Evolutionary conservation across 140 eudicot genomes (phyloP).

Genomic region (Flaveria floridana): DNA sequence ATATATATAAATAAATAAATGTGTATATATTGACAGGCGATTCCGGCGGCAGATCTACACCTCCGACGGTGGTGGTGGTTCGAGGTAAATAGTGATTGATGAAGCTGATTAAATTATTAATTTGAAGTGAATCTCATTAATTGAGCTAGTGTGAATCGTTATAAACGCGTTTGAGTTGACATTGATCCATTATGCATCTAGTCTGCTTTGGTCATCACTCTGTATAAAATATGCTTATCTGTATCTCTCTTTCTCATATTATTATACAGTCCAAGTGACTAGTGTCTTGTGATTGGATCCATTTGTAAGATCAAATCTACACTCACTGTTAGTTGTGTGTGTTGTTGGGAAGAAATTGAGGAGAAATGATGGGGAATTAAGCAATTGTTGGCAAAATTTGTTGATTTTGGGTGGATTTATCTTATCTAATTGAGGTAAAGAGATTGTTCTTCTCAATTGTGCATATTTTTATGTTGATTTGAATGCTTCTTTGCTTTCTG

Average conservation of each 20-base stretch:
- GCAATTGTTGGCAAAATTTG: constrained; percentile 14
- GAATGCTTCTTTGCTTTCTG: not conserved
- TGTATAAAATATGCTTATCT: constrained; percentile 25
- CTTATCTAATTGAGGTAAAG: constrained; percentile 27
- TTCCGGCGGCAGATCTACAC: constrained; percentile 34
- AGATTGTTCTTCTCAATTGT: not conserved
- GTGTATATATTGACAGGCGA: constrained; percentile 22
- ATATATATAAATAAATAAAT: constrained; percentile 2
- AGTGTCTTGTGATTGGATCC: constrained; percentile 29
- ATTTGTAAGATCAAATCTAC: constrained; percentile 24
- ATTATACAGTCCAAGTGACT: constrained; percentile 3
- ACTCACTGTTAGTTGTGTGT: not conserved
- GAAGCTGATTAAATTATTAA: constrained; percentile 6
- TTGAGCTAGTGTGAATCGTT: constrained; percentile 25
- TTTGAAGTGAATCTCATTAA: constrained; percentile 27
- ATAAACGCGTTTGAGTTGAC: constrained; percentile 33
- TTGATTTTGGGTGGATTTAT: constrained; percentile 22
- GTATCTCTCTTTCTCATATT: constrained; percentile 30
- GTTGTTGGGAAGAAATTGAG: not conserved
- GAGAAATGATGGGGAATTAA: constrained; percentile 14
- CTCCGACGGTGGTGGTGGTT: constrained; percentile 26
- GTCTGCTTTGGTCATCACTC: constrained; percentile 21
- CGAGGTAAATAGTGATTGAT: constrained; percentile 24
- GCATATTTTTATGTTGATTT: not conserved
- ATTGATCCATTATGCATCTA: constrained; percentile 22